Percentiles rank a stretch among this genome's conserved stretches.
Evolutionary conservation across 225 moss, liverwort and hornwort genomes (phyloP).

Genomic region (Thuidium tamariscinum): DNA sequence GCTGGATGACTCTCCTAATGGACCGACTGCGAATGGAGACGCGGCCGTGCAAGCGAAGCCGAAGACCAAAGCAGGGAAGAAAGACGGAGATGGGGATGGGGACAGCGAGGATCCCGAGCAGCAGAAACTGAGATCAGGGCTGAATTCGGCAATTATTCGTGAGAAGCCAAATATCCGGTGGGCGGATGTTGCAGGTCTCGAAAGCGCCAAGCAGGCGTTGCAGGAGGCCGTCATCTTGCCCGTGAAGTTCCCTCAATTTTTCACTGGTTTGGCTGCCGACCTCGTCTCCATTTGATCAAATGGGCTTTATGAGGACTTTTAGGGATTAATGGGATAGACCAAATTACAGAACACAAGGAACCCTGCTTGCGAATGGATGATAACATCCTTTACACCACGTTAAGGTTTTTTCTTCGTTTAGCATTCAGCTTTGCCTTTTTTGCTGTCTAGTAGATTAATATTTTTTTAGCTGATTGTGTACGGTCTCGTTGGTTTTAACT

Average conservation of each 20-base stretch:
- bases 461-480: not conserved
- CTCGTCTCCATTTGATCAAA: not conserved
- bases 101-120: constrained; percentile 89
- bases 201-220: constrained; percentile 94
- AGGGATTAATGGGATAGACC: not conserved
- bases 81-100: constrained; percentile 59
- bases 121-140: constrained; percentile 67
- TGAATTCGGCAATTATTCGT: constrained; percentile 69
- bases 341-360: not conserved
- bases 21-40: constrained; percentile 61
- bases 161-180: constrained; percentile 88
- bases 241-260: constrained; percentile 97
- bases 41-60: constrained; percentile 79
- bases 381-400: not conserved
- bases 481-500: not conserved
- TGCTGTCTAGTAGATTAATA: not conserved
- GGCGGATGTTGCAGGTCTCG: constrained; percentile 89
- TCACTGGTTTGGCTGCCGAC: constrained; percentile 36
- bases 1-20: constrained; percentile 66
- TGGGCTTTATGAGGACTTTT: not conserved
- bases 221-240: constrained; percentile 95
- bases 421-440: not conserved
- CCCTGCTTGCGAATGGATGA: not conserved
- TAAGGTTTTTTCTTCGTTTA: not conserved
- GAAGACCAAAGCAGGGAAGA: constrained; percentile 58